Evolutionary conservation across 2,329 filamentous ascomycete species (phyloP).

Genomic region (Davidsoniella virescens): DNA sequence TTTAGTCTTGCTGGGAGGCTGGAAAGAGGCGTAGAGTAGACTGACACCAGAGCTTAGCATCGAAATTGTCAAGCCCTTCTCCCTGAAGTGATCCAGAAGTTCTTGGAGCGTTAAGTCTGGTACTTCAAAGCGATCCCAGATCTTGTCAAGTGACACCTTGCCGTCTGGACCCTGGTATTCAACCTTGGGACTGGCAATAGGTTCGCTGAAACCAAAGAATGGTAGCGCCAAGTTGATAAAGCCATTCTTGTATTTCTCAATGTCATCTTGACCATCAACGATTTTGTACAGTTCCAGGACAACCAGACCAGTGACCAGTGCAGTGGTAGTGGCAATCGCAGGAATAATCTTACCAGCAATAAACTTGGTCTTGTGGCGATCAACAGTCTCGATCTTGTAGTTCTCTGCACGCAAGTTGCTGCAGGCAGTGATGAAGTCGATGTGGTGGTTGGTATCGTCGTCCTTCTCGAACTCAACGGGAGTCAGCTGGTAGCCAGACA

Average conservation of each 20-base stretch:
- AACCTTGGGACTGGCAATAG: constrained; percentile 84
- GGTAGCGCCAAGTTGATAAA: constrained; percentile 93
- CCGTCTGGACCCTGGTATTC: constrained; percentile 67
- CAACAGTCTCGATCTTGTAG: constrained; percentile 87
- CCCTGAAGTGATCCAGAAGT: constrained; percentile 67
- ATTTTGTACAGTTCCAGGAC: constrained; percentile 92
- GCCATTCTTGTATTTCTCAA: constrained; percentile 98
- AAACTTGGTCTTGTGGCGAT: constrained; percentile 97
- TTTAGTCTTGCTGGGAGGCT: constrained; percentile 60
- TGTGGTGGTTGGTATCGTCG: constrained; percentile 93
- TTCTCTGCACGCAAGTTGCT: constrained; percentile 95
- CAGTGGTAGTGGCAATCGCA: constrained; percentile 93
- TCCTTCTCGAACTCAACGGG: constrained; percentile 98
- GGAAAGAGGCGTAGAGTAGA: constrained; percentile 86
- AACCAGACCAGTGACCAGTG: constrained; percentile 84
- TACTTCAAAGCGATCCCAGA: constrained; percentile 95
- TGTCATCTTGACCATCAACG: constrained; percentile 85
- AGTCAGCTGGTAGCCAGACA: constrained; percentile 76
- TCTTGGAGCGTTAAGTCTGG: constrained; percentile 71
- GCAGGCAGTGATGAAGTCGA: constrained; percentile 95
- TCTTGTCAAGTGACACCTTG: constrained; percentile 77
- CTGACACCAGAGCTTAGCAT: constrained; percentile 98
- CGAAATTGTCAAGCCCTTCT: constrained; percentile 63
- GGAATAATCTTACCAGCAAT: constrained; percentile 99
- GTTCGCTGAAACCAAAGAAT: constrained; percentile 97